A percentile compares a stretch with the other conserved stretches of the same genome.
These are phyloP conservation scores for Penicillium olsonii DNA, from an alignment of 2,329 filamentous ascomycete species.

Conservation along the genomic window DNA sequence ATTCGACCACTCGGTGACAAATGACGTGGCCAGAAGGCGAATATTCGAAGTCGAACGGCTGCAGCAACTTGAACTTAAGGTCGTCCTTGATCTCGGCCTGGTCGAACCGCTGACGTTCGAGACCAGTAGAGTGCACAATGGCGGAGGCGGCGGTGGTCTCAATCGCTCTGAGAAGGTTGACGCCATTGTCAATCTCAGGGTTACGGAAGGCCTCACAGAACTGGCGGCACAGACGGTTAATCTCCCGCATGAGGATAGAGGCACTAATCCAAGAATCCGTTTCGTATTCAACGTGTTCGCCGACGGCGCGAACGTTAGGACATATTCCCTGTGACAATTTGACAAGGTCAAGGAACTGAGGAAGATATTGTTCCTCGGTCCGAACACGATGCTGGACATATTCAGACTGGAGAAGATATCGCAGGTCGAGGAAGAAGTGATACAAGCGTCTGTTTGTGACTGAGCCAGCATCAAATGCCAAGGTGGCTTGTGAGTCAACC, in stretches of 20 bases:
- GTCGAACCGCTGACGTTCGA: constrained; percentile 82
- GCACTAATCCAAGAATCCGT: constrained; percentile 98
- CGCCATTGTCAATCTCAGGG: constrained; percentile 63
- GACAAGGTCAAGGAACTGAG: constrained; percentile 93
- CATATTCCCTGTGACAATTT: constrained; percentile 97
- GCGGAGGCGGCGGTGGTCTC: constrained; percentile 71
- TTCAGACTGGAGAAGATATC: constrained; percentile 83
- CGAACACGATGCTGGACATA: constrained; percentile 85
- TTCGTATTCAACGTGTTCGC: constrained; percentile 97
- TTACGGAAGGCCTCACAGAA: constrained; percentile 84
- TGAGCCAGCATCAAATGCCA: constrained; percentile 91
- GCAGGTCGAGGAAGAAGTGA: constrained; percentile 94
- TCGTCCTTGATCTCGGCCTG: constrained; percentile 87
- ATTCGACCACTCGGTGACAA: constrained; percentile 74
- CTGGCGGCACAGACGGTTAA: constrained; percentile 87
- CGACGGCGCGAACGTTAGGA: constrained; percentile 86
- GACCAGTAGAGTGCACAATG: constrained; percentile 85
- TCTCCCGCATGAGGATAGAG: constrained; percentile 88
- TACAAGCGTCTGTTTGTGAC: constrained; percentile 95
- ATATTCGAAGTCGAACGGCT: constrained; percentile 76
- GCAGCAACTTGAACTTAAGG: constrained; percentile 75
- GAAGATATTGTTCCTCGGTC: constrained; percentile 79
- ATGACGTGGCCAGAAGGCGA: constrained; percentile 45
- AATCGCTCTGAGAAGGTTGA: constrained; percentile 70
- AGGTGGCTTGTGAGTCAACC: constrained; percentile 78